phyloP scores from a whole-genome alignment of 345 rosid species.

The Leavenworthia alabamica region DNA sequence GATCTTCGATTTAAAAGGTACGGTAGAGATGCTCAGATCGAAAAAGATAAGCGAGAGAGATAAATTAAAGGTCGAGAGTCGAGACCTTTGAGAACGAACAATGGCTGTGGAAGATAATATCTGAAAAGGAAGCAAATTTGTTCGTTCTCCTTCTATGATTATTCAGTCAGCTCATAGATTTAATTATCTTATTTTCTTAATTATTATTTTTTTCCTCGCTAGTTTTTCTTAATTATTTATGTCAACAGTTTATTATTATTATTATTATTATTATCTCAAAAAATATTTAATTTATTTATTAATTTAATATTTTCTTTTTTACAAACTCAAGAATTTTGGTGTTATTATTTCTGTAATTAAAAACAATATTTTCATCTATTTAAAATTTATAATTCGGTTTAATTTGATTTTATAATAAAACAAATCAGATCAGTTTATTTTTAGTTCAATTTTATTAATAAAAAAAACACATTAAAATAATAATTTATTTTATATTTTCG shows the following conservation, averaged over 20 bases:
- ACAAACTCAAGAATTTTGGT: no score
- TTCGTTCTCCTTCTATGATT: conserved; percentile 15
- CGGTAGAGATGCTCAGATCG: conserved; percentile 13
- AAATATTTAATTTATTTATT: neutral
- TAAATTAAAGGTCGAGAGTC: conserved; percentile 11
- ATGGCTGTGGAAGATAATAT: conserved; percentile 17
- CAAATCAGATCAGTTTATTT: no score
- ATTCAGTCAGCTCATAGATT: conserved; percentile 6
- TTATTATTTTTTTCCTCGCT: no score
- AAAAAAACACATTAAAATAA: no score
- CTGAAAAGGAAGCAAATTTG: neutral
- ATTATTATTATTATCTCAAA: neutral
- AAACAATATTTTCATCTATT: no score
- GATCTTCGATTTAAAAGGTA: conserved; percentile 7
- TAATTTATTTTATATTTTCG: no score
- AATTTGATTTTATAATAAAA: no score
- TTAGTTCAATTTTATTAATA: no score
- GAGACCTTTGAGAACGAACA: conserved; percentile 19
- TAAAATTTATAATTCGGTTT: no score
- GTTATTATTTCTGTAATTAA: no score
- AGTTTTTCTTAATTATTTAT: neutral
- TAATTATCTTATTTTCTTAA: neutral
- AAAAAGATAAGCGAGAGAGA: conserved; percentile 1
- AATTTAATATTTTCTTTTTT: no score
- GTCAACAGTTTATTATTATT: neutral